Percentiles rank a stretch among this genome's conserved stretches.
Evolutionary conservation across 106 monocot genomes (phyloP).

Genomic region (Apostasia shenzhenica): DNA sequence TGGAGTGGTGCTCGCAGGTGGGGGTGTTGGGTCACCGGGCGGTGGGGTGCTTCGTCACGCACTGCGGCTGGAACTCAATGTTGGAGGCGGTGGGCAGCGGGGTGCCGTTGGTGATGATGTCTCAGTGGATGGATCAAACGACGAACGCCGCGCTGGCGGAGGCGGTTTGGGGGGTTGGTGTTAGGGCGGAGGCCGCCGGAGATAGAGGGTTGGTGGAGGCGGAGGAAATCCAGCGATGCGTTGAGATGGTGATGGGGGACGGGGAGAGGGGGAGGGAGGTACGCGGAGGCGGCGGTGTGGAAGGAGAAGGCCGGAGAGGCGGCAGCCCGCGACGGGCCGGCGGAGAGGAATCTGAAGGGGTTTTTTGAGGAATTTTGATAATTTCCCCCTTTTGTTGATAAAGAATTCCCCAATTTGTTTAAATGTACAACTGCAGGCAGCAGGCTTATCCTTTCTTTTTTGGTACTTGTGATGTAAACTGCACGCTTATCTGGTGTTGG

Average conservation of each 20-base stretch:
- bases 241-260: constrained; percentile 30
- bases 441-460: no score
- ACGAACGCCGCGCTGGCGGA: constrained; percentile 2
- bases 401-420: no score
- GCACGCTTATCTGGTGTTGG: no score
- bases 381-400: no score
- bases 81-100: constrained; percentile 7
- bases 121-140: constrained; percentile 5
- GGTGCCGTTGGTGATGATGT: constrained; percentile 14
- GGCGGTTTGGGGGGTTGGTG: constrained; percentile 1
- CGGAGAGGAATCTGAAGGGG: not conserved
- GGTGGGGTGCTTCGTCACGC: constrained; percentile 67
- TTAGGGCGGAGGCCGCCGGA: not conserved
- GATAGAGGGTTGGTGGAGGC: constrained; percentile 9
- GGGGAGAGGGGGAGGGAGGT: constrained; percentile 12
- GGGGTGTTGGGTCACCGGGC: constrained; percentile 3
- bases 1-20: constrained; percentile 6
- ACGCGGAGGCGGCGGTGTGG: not conserved
- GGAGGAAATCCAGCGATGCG: constrained; percentile 29
- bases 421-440: no score
- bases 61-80: constrained; percentile 77
- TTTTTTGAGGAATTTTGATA: not conserved
- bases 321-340: not conserved
- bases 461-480: no score
- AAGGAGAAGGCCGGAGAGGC: constrained; percentile 2